Conservation (phyloP, 108 stramenopile genomes). For the Conticribra guillardii region DNA sequence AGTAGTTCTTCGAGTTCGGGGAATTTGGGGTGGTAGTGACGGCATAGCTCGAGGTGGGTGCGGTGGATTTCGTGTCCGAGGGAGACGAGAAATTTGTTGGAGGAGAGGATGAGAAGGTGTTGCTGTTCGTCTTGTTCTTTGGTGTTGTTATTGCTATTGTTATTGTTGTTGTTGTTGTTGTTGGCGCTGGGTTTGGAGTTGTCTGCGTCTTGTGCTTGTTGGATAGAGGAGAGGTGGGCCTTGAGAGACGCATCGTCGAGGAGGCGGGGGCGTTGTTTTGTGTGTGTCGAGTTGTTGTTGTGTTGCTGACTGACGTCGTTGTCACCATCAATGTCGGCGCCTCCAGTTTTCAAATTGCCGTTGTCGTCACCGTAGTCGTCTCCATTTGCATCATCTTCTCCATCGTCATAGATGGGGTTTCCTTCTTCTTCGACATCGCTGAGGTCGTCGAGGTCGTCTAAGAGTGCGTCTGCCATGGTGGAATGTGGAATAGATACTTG, state of each 20-base stretch:
- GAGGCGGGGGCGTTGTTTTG: slow-evolving; percentile 15
- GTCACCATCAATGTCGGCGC: too few relatives aligned
- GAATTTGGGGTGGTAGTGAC: slow-evolving; percentile 75
- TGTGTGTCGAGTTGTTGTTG: background rate
- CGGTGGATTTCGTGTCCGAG: slow-evolving; percentile 62
- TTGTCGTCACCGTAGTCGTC: slow-evolving; percentile 2
- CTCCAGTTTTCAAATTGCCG: background rate
- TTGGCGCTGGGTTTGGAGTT: slow-evolving; percentile 42
- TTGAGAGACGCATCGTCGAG: slow-evolving; percentile 32
- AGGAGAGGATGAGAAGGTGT: slow-evolving; percentile 67
- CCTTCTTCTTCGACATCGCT: slow-evolving; percentile 66
- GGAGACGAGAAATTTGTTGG: slow-evolving; percentile 63
- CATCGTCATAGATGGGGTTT: slow-evolving; percentile 10
- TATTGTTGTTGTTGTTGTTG: slow-evolving; percentile 7
- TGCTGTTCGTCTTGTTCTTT: slow-evolving; percentile 68
- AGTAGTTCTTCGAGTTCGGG: slow-evolving; percentile 95
- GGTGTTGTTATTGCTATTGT: slow-evolving; percentile 9
- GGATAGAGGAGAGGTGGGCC: slow-evolving; percentile 27
- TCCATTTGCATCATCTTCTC: background rate
- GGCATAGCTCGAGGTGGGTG: slow-evolving; percentile 60
- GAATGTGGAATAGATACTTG: too few relatives aligned
- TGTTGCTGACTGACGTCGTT: background rate
- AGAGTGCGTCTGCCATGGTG: slow-evolving; percentile 69
- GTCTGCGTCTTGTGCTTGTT: slow-evolving; percentile 14
- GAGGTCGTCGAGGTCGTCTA: slow-evolving; percentile 87